Base-by-base conservation (phyloP, 306 rosid genomes). In the Pyrus bretschneideri region DNA sequence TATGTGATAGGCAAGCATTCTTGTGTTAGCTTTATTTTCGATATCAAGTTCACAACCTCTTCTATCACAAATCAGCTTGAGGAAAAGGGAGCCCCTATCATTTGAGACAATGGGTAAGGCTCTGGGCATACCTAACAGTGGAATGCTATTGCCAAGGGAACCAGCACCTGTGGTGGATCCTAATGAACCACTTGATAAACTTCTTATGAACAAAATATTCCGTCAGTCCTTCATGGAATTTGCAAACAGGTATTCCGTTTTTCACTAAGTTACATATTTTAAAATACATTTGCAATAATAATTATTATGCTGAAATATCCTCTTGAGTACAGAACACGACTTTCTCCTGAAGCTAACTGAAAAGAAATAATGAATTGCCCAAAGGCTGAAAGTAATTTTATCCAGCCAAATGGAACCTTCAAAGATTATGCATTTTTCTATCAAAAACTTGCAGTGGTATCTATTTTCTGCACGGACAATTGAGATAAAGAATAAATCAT, bases 41-140 rank as follows among this genome's bases (percentile, higher is more conserved):
- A 83, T 89, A 82, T 95, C 99, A 79, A 92, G 93, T 84, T 92
- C 99, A 74, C 97, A 90, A 86, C 99, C 99, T 69, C 87, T 95
- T 81, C 90, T 92, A 74, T 90, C 99, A 4, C 96, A 95, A 89
- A 87, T 92, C 86, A 95, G 97, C 89, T 84, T 95, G 79, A 88
- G 97, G 86, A 88, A 82, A 84, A 88, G 87, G 83, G 96, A 88
- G 49, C 69, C 92, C 69, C 84, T 84, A 70, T 91, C 90, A 74
- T 86, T 83, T 77, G 86, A 84, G 78, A 79, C 99, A 71, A 95
- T 95, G 99, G 97, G 99, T 25, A 91, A 88, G 83, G 99, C 99
- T 74, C 86, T 95, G 46, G 99, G 99, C 72, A 91, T 95, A 83
- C 93, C 99, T 52, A 96, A 95, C 72, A 95, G 97, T 12, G 97